A percentile compares a stretch with the other conserved stretches of the same genome.
phyloP scores from a whole-genome alignment of 1,139 yeast species.

The Diutina mesorugosa region DNA sequence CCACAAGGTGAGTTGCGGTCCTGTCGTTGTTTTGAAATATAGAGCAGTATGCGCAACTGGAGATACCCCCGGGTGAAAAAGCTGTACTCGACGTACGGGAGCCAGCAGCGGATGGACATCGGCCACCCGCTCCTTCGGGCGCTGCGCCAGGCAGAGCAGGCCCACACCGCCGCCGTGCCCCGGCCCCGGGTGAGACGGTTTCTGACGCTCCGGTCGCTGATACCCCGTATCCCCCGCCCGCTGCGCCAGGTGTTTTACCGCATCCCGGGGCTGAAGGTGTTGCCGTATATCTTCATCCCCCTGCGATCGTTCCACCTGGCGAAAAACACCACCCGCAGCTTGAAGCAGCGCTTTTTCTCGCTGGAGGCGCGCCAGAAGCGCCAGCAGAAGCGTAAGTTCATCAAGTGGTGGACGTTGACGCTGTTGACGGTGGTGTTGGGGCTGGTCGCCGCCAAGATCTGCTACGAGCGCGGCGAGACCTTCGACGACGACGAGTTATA shows the following conservation, averaged over 20 bases:
- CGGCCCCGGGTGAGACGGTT: neutral
- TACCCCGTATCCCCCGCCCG: neutral
- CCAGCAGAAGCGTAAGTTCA: conserved; percentile 35
- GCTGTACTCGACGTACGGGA: neutral
- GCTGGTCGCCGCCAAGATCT: conserved; percentile 47
- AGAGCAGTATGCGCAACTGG: neutral
- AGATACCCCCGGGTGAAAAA: neutral
- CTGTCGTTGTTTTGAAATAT: too few relatives aligned
- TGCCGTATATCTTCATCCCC: conserved; percentile 1
- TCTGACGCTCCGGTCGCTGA: neutral
- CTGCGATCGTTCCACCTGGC: neutral
- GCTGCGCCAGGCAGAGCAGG: neutral
- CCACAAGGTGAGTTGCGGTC: too few relatives aligned
- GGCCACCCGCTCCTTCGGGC: neutral
- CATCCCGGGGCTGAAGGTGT: neutral
- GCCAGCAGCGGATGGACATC: neutral
- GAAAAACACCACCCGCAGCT: neutral
- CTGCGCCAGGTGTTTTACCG: neutral
- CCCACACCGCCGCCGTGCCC: neutral
- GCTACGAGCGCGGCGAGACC: conserved; percentile 21
- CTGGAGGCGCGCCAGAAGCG: conserved; percentile 29
- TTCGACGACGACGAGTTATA: conserved; percentile 16
- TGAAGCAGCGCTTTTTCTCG: conserved; percentile 21
- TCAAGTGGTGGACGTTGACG: conserved; percentile 61
- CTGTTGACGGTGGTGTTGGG: conserved; percentile 52